Base-by-base conservation (phyloP, 2,329 filamentous ascomycete species). In the Dothiorella sarmentorum region DNA sequence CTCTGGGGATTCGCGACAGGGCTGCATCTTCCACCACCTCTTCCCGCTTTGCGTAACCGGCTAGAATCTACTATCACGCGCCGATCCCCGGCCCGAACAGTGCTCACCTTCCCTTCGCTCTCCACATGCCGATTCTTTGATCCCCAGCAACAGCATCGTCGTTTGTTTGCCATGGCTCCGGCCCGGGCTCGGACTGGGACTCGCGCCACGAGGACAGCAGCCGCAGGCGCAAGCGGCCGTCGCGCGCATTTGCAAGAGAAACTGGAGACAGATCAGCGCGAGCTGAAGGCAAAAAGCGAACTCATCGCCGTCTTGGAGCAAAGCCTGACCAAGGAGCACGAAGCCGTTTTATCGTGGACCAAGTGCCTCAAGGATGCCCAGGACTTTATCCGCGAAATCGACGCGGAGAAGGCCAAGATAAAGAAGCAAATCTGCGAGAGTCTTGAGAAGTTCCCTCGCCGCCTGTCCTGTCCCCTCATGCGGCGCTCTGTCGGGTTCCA, bases 361-460 rank as follows among this genome's bases (percentile, higher is more conserved):
- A 47, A 44, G 13, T 57, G 42, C 29, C 42, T 47, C 4, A 31
- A 38, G 20, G 55, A 57, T 31, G 42, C 55, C 40, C 38, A 47
- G 40, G 55, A 57, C 42, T 57, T 57, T 24, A 57, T 57, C 29
- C 40, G 40, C 55, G 55, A 57, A 15, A 31, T 57, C 31, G 55
- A 57, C 22, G 31, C 27, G 10, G 55, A 57, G 40, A 57, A 57
- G 33, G 40, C 42, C 3, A 47, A 45, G 22, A 57, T 57, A 42
- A 57, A 57, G 55, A 57, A 57, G 42, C 55, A 57, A 22, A 47
- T 57, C 20, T 57, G 55, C 42, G 42, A 57, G 31, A 57, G 55
- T 17, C 40, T 57, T 11, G 55, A 45, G n/a, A 4, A 38, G 11
- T 57, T 47, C n/a, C 55, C 55, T 7, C 42, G 55, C 2, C 55